phyloP scores from a whole-genome alignment of 2,329 filamentous ascomycete genomes.

The Diaporthe citrichinensis region DNA sequence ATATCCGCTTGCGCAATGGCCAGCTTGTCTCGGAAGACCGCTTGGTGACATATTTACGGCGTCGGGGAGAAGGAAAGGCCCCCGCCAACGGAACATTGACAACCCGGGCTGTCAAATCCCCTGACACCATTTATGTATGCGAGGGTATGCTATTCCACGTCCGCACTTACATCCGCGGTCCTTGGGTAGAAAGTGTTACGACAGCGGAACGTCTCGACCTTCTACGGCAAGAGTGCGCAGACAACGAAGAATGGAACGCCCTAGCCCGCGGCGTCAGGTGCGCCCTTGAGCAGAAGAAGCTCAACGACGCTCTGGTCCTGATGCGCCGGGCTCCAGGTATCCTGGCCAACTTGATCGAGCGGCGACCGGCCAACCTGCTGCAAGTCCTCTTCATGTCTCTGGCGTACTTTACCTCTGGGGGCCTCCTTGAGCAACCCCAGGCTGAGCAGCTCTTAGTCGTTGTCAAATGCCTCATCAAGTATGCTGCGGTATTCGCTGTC shows the following conservation, averaged over 20 bases:
- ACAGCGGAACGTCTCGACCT: constrained; percentile 2
- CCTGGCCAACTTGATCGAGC: not conserved
- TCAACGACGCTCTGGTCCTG: not conserved
- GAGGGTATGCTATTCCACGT: constrained; percentile 2
- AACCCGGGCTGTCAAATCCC: not conserved
- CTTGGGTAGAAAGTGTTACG: not conserved
- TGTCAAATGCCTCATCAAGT: not conserved
- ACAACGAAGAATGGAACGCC: not conserved
- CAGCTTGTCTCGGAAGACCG: constrained; percentile 33
- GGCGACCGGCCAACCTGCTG: not conserved
- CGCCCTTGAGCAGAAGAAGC: not conserved
- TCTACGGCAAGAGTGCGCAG: not conserved
- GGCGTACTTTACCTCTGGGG: not conserved
- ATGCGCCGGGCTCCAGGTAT: not conserved
- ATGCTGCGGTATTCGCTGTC: not conserved
- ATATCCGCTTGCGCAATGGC: constrained; percentile 14
- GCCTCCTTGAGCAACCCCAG: not conserved
- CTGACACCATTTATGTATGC: not conserved
- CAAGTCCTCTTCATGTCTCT: constrained; percentile 13
- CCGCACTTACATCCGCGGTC: not conserved
- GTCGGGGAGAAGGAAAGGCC: not conserved
- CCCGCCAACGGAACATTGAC: not conserved
- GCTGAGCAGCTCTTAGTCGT: not conserved
- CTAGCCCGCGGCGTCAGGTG: constrained; percentile 5
- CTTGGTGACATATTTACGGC: constrained; percentile 17